These are phyloP conservation scores for Tuber brumale DNA, from an alignment of 495 filamentous ascomycete genomes.

Conservation along the genomic window DNA sequence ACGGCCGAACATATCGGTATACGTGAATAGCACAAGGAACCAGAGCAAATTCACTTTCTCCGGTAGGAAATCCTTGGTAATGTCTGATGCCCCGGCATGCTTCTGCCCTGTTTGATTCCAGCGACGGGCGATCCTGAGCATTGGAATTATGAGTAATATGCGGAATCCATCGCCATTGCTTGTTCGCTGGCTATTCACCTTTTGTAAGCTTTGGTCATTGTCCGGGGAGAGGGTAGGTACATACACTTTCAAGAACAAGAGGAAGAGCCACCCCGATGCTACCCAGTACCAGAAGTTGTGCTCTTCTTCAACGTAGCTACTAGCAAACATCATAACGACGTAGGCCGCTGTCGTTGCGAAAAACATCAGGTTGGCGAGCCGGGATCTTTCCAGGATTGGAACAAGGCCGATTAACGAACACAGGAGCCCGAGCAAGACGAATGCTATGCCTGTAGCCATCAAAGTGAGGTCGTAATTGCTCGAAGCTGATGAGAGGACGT, in stretches of 20 bases:
- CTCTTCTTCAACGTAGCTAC: constrained; percentile 95
- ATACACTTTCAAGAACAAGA: constrained; percentile 54
- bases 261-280: constrained; percentile 66
- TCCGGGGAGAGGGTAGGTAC: not conserved
- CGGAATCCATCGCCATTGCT: not conserved
- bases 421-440: constrained; percentile 47
- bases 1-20: constrained; percentile 49
- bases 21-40: constrained; percentile 64
- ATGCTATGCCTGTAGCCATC: constrained; percentile 52
- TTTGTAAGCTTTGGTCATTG: not conserved
- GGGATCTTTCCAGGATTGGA: constrained; percentile 21
- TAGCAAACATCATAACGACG: constrained; percentile 89
- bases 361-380: constrained; percentile 39
- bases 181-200: not conserved
- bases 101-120: constrained; percentile 99
- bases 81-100: constrained; percentile 78
- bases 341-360: constrained; percentile 53
- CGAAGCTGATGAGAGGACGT: constrained; percentile 53
- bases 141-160: constrained; percentile 42
- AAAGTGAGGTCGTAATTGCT: constrained; percentile 76
- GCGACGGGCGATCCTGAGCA: constrained; percentile 51
- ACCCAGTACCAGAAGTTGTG: constrained; percentile 98
- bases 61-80: constrained; percentile 62
- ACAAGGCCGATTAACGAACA: constrained; percentile 40
- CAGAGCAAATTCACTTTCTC: constrained; percentile 61